phyloP scores from a whole-genome alignment of 768 basidiomycete species.

The Lyophyllum semitale region DNA sequence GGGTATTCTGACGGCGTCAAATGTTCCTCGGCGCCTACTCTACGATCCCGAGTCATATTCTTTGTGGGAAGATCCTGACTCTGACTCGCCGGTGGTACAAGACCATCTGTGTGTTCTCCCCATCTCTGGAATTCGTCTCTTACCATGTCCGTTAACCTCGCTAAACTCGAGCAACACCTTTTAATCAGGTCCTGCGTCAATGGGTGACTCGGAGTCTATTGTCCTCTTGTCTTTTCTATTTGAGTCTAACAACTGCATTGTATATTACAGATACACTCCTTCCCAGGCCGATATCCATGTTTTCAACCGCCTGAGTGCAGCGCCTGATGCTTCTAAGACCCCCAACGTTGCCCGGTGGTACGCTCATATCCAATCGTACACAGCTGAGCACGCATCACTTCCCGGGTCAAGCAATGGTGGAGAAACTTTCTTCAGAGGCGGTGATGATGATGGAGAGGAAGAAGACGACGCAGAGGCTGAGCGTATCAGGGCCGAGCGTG shows the following conservation, averaged over 20 bases:
- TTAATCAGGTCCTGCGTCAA: conserved; percentile 85
- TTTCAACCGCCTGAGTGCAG: conserved; percentile 75
- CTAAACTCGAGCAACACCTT: conserved; percentile 85
- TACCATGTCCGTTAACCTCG: conserved; percentile 67
- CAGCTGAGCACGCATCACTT: conserved; percentile 73
- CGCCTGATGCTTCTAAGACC: conserved; percentile 62
- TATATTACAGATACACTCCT: conserved; percentile 70
- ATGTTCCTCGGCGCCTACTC: too few species aligned
- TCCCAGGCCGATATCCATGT: conserved; percentile 94
- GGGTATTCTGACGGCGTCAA: too few species aligned
- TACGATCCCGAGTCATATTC: too few species aligned
- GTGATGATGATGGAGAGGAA: conserved; percentile 77
- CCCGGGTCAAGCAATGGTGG: conserved; percentile 86
- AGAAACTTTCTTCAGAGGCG: conserved; percentile 67
- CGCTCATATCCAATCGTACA: conserved; percentile 89
- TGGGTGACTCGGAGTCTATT: conserved; percentile 71
- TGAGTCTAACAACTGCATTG: conserved; percentile 14
- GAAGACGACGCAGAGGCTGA: conserved; percentile 87
- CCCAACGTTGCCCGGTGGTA: conserved; percentile 91
- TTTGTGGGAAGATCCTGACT: too few species aligned
- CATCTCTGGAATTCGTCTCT: too few species aligned
- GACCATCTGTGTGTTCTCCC: too few species aligned
- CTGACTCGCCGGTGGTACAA: too few species aligned
- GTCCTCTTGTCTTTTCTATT: conserved; percentile 5
- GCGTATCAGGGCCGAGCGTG: conserved; percentile 85